Evolutionary conservation across 768 basidiomycete genomes (phyloP), one percentile per base, ranked within the genome.

Genomic region (Gymnopilus dilepis): DNA sequence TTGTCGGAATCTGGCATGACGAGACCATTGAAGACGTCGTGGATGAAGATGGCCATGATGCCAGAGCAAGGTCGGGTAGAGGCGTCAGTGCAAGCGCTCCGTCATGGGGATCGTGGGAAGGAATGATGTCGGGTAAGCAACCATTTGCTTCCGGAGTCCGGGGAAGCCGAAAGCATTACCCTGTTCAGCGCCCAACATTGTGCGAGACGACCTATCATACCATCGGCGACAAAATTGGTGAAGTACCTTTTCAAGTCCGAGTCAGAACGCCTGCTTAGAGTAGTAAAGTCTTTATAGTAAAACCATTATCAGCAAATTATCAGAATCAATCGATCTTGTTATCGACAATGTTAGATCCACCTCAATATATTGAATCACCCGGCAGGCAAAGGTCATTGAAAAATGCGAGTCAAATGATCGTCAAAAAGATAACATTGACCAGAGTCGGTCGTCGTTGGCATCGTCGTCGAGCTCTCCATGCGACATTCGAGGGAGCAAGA

Each of bases 61-160:
- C 51, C 48, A 24, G 56, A 51, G 43, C n/a, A 56, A 45, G 37
- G 48, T 48, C 40, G 12, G 28, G 38, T 12, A 31, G 28, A 8
- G 45, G 22, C 26, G 28, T 28, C n/a, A 50, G 8, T 7, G 60
- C 24, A 33, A 15, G 31, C 52, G 26, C 54, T 24, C 41, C 11
- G 38, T 43, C 54, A 42, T 30, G 53, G 33, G 28, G 34, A 47
- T 34, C 59, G 59, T 60, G 59, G 51, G 59, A 60, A 60, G 9
- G 17, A 3, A 31, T 50, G 47, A 50, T 50, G 47, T 50, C 47
- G 45, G 47, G 28, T 28, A 22, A 50, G 17, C 13, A 41, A 15
- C 42, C 3, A 13, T 22, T 13, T 9, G 34, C 11, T 9, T 3
- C 34, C 33, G 33, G 33, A 24, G 21, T 45, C 43, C 43, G 24